phyloP scores from a whole-genome alignment of 768 basidiomycete species.

The Leccinum rimulosum region DNA sequence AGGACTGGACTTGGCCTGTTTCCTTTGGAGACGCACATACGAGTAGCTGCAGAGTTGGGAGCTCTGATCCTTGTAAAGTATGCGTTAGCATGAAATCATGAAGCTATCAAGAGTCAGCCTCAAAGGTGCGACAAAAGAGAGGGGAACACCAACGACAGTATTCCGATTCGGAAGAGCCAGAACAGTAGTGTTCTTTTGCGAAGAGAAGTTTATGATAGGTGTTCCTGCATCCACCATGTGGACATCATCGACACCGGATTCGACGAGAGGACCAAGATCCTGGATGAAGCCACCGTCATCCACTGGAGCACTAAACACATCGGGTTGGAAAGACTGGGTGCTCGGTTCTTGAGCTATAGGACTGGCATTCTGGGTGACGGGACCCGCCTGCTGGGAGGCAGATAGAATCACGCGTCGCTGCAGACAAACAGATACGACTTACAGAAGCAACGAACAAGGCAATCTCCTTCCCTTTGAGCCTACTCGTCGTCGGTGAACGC shows the following conservation, averaged over 20 bases:
- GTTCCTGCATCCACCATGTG: constrained; percentile 32
- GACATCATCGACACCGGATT: constrained; percentile 33
- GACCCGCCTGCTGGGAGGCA: constrained; percentile 7
- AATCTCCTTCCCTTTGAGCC: constrained; percentile 20
- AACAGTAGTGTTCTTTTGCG: constrained; percentile 33
- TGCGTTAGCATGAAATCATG: constrained; percentile 63
- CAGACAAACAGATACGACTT: not conserved
- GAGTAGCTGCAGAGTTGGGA: constrained; percentile 53
- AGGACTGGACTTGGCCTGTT: constrained; percentile 30
- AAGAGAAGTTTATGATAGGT: constrained; percentile 5
- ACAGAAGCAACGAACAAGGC: constrained; percentile 3
- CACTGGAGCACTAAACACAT: constrained; percentile 19
- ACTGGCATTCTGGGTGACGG: constrained; percentile 25
- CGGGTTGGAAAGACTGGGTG: constrained; percentile 15
- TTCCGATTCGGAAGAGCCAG: constrained; percentile 51
- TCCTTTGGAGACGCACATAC: constrained; percentile 36
- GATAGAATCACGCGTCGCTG: not conserved
- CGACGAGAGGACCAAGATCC: constrained; percentile 13
- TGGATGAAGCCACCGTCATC: constrained; percentile 11
- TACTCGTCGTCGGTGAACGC: constrained; percentile 17
- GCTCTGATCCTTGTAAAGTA: constrained; percentile 34
- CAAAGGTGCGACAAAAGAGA: not conserved
- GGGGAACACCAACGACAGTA: constrained; percentile 44
- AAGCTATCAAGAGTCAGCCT: constrained; percentile 39
- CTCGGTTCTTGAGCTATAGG: constrained; percentile 13